Percentiles rank a stretch among this genome's conserved stretches.
These are phyloP conservation scores for Neopestalotiopsis rosae DNA, from an alignment of 2,329 filamentous ascomycete species.

Conservation along the genomic window DNA sequence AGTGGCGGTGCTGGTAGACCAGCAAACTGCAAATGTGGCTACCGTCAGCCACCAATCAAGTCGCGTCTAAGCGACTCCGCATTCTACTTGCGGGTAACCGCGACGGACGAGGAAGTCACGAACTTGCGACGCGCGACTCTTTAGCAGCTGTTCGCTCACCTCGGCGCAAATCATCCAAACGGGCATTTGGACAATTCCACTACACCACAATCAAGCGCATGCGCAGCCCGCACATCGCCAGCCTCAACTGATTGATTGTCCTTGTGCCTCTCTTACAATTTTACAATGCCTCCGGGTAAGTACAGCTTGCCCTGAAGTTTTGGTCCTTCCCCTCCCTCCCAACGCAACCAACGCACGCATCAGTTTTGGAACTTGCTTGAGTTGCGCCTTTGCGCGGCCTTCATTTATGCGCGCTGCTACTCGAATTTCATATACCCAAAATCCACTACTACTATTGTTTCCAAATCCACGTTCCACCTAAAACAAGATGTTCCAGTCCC, in stretches of 20 bases:
- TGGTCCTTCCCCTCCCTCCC: background rate
- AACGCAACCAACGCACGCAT: background rate
- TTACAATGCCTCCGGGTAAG: slow-evolving; percentile 32
- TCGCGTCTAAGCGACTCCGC: background rate
- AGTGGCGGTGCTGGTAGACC: too few relatives aligned
- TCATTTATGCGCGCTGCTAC: slow-evolving; percentile 1
- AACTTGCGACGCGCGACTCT: background rate
- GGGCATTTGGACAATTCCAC: background rate
- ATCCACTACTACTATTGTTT: background rate
- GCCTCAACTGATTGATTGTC: background rate
- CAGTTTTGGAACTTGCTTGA: background rate
- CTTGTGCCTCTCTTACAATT: background rate
- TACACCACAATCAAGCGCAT: background rate
- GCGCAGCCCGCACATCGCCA: background rate
- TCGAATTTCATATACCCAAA: background rate
- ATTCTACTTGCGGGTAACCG: background rate
- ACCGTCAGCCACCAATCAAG: background rate
- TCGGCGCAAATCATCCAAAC: background rate
- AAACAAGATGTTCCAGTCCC: background rate
- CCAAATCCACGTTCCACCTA: background rate
- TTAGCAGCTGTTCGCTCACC: background rate
- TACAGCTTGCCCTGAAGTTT: slow-evolving; percentile 14
- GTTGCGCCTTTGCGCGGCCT: background rate
- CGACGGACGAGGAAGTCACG: background rate
- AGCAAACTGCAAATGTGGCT: too few relatives aligned